Conservation (phyloP, 2,329 filamentous ascomycete genomes). For the Blumeria hordei region DNA sequence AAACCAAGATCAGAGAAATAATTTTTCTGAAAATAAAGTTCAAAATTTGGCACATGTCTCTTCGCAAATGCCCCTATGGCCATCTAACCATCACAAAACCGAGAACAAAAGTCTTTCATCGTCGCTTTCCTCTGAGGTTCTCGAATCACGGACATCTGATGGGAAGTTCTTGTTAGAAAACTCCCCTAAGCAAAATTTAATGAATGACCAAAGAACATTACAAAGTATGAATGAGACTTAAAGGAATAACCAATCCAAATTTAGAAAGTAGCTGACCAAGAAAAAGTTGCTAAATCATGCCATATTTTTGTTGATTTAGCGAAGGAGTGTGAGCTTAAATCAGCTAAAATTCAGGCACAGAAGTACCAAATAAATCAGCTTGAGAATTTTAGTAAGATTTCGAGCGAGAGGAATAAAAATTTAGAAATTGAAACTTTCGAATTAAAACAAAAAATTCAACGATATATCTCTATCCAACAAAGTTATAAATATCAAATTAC, state of each 20-base stretch:
- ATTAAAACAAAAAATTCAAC: conserved; percentile 9
- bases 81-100: too few species aligned
- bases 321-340: conserved; percentile 1
- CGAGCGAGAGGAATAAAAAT: conserved; percentile 2
- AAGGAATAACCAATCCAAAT: conserved; percentile 3
- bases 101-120: too few species aligned
- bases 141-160: too few species aligned
- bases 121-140: too few species aligned
- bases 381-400: conserved; percentile 2
- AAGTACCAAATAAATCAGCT: conserved; percentile 6
- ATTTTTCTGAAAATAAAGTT: too few species aligned
- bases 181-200: too few species aligned
- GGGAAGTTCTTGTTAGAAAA: too few species aligned
- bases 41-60: too few species aligned
- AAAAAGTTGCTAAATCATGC: conserved; percentile 1
- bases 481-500: conserved; percentile 15
- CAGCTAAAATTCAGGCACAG: conserved; percentile 2
- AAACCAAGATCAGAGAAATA: too few species aligned
- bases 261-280: not conserved
- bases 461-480: conserved; percentile 8
- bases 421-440: conserved; percentile 5
- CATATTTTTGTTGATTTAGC: not conserved
- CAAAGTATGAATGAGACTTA: conserved; percentile 1
- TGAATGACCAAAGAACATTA: not conserved
- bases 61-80: too few species aligned